phyloP scores from a whole-genome alignment of 2,329 filamentous ascomycete species.

The Colletotrichum viniferum region DNA sequence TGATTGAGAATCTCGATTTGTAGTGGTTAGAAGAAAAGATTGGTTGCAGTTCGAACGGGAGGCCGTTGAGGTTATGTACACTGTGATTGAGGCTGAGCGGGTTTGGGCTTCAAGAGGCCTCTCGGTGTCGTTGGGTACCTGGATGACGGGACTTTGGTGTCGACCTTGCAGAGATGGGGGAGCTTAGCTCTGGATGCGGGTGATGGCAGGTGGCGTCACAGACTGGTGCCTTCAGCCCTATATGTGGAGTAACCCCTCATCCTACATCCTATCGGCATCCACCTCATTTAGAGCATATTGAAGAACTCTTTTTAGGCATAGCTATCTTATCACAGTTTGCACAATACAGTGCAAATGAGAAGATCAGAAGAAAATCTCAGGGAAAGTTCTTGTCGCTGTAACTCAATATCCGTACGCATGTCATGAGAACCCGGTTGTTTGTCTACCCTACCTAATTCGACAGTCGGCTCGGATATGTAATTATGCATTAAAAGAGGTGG shows the following conservation, averaged over 20 bases:
- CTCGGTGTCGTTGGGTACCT: background rate
- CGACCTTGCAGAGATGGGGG: background rate
- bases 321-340: background rate
- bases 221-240: conserved; percentile 25
- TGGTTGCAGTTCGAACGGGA: background rate
- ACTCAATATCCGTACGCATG: background rate
- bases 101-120: background rate
- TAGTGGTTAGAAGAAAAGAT: background rate
- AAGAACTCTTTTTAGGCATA: background rate
- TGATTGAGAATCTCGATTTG: background rate
- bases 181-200: background rate
- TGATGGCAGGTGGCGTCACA: conserved; percentile 13
- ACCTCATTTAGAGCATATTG: background rate
- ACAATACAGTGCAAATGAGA: background rate
- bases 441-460: background rate
- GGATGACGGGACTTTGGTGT: background rate
- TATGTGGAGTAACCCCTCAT: conserved; percentile 18
- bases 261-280: background rate
- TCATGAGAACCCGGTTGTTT: background rate
- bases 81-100: background rate
- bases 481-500: background rate
- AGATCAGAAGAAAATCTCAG: background rate
- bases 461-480: background rate
- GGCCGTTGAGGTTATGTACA: background rate
- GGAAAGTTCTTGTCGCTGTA: background rate